phyloP scores from a whole-genome alignment of 371 early-diverging fungal genomes.

The Lichtheimia ornata region DNA sequence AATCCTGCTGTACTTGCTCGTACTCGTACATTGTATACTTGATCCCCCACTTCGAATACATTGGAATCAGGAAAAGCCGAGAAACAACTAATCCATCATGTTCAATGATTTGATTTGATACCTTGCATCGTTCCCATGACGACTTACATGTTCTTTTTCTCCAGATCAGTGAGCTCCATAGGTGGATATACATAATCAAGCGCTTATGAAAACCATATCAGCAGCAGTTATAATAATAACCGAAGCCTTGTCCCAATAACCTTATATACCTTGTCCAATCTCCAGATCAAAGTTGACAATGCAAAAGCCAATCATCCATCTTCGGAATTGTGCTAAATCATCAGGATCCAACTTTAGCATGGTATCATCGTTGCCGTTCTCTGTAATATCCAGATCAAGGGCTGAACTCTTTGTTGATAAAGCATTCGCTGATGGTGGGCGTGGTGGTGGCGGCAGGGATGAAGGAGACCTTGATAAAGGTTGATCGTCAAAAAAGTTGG shows the following conservation, averaged over 20 bases:
- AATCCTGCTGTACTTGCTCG: conserved; percentile 65
- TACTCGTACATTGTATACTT: conserved; percentile 86
- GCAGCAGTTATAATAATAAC: neutral
- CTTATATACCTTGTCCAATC: conserved; percentile 80
- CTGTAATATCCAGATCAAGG: conserved; percentile 36
- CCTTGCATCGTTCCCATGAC: conserved; percentile 3
- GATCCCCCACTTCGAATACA: conserved; percentile 89
- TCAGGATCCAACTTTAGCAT: conserved; percentile 34
- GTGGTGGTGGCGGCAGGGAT: neutral
- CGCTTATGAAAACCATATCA: conserved; percentile 45
- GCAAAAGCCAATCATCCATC: conserved; percentile 88
- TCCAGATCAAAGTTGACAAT: conserved; percentile 95
- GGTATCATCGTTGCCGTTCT: conserved; percentile 22
- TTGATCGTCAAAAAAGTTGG: conserved; percentile 25
- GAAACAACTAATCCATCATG: conserved; percentile 67
- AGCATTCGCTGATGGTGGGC: neutral
- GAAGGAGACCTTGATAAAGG: neutral
- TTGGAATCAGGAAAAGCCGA: conserved; percentile 96
- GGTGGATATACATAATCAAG: conserved; percentile 87
- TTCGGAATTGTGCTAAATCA: conserved; percentile 60
- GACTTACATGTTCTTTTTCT: conserved; percentile 81
- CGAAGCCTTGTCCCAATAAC: neutral
- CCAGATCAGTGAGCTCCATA: conserved; percentile 68
- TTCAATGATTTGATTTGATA: neutral
- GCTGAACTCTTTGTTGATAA: neutral